These are phyloP conservation scores for Pigoraptor vietnamica DNA, from an alignment of 78 protist species.

Conservation along the genomic window DNA sequence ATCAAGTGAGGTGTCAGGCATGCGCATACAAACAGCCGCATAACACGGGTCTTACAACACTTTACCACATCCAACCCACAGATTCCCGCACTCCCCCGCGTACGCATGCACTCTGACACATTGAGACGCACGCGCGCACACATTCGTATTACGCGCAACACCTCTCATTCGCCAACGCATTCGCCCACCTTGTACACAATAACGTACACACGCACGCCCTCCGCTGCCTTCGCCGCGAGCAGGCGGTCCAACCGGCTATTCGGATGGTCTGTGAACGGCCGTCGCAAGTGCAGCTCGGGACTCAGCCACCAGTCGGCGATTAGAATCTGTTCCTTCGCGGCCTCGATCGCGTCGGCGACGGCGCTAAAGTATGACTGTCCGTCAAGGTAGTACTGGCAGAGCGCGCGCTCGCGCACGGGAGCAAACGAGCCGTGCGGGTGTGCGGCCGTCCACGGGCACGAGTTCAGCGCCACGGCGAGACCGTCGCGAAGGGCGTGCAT, in stretches of 20 bases:
- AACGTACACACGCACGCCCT: constrained; percentile 43
- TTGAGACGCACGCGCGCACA: too few species aligned
- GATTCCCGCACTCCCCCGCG: too few species aligned
- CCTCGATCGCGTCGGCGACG: not conserved
- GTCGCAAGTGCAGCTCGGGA: constrained; percentile 29
- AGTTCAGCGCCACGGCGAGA: not conserved
- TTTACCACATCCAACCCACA: too few species aligned
- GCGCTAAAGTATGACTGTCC: constrained; percentile 13
- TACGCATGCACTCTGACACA: too few species aligned
- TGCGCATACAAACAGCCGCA: too few species aligned
- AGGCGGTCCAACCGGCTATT: constrained; percentile 35
- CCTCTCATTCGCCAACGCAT: too few species aligned
- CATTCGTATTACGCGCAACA: too few species aligned
- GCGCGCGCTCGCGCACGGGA: not conserved
- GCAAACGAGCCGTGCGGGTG: constrained; percentile 22
- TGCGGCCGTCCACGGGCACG: not conserved
- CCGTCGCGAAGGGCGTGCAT: too few species aligned
- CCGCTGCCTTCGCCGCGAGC: constrained; percentile 34
- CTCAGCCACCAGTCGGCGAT: constrained; percentile 43
- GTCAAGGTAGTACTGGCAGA: constrained; percentile 9
- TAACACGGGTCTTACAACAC: too few species aligned
- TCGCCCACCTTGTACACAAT: constrained; percentile 53
- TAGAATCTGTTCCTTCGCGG: constrained; percentile 2
- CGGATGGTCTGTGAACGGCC: not conserved
- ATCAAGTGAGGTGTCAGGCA: too few species aligned